A percentile compares a stretch with the other conserved stretches of the same genome.
These are phyloP conservation scores for Balakata baccata DNA, from an alignment of 345 rosid genomes.

Conservation along the genomic window DNA sequence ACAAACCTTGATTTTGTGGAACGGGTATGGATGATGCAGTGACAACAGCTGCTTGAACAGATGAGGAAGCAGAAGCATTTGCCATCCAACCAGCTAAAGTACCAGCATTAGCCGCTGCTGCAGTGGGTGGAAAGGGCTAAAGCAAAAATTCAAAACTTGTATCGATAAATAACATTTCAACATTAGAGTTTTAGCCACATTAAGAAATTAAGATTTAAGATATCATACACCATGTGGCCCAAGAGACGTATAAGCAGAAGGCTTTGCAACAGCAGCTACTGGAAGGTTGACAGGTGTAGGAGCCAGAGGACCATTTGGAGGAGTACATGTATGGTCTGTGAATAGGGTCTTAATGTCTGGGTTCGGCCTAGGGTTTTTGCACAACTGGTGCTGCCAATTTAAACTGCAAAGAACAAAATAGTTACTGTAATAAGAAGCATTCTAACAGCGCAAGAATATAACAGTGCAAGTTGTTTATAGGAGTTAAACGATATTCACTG, in stretches of 20 bases:
- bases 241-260: slow-evolving; percentile 48
- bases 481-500: background rate
- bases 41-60: slow-evolving; percentile 84
- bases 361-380: slow-evolving; percentile 79
- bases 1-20: slow-evolving; percentile 74
- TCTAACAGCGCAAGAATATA: background rate
- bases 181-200: slow-evolving; percentile 1
- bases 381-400: slow-evolving; percentile 91
- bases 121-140: slow-evolving; percentile 63
- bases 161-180: background rate
- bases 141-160: slow-evolving; percentile 11
- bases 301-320: slow-evolving; percentile 66
- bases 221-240: slow-evolving; percentile 58
- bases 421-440: background rate
- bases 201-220: slow-evolving; percentile 1
- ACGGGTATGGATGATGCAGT: slow-evolving; percentile 72
- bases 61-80: slow-evolving; percentile 68
- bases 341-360: slow-evolving; percentile 85
- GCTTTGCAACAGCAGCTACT: slow-evolving; percentile 54
- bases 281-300: slow-evolving; percentile 58
- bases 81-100: slow-evolving; percentile 89
- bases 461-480: background rate
- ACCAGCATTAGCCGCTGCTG: slow-evolving; percentile 59
- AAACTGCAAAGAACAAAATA: slow-evolving; percentile 46
- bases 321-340: slow-evolving; percentile 65